These are phyloP conservation scores for Prinsepia uniflora DNA, from an alignment of 306 rosid genomes.

Conservation along the genomic window DNA sequence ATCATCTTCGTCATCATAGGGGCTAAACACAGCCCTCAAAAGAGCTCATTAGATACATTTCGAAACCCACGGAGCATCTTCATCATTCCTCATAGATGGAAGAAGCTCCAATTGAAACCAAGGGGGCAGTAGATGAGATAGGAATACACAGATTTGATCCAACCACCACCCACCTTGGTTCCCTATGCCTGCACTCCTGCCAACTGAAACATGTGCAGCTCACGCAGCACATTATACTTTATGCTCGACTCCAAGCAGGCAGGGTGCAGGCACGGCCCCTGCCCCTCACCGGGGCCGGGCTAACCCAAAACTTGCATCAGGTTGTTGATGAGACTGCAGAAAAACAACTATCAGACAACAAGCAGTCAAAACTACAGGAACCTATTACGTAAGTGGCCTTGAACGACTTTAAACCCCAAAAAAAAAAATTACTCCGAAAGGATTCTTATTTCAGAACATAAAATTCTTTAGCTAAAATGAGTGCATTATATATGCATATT, in stretches of 20 bases:
- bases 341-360: slow-evolving; percentile 20
- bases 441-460: not conserved
- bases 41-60: slow-evolving; percentile 17
- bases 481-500: not conserved
- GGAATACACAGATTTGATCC: slow-evolving; percentile 21
- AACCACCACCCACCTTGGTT: slow-evolving; percentile 66
- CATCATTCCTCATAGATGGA: slow-evolving; percentile 43
- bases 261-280: slow-evolving; percentile 93
- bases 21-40: slow-evolving; percentile 21
- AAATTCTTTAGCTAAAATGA: not conserved
- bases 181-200: slow-evolving; percentile 87
- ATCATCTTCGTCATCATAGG: slow-evolving; percentile 32
- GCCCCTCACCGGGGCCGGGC: slow-evolving; percentile 99
- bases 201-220: slow-evolving; percentile 40
- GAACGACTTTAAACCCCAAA: not conserved
- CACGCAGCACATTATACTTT: slow-evolving; percentile 31
- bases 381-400: not conserved
- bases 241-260: slow-evolving; percentile 45
- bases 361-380: not conserved
- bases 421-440: not conserved
- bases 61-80: slow-evolving; percentile 30
- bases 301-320: slow-evolving; percentile 91
- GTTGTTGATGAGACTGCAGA: slow-evolving; percentile 84
- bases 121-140: slow-evolving; percentile 39
- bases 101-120: slow-evolving; percentile 53